Conservation (phyloP, 1,139 yeast genomes). For the Diutina siamensis region DNA sequence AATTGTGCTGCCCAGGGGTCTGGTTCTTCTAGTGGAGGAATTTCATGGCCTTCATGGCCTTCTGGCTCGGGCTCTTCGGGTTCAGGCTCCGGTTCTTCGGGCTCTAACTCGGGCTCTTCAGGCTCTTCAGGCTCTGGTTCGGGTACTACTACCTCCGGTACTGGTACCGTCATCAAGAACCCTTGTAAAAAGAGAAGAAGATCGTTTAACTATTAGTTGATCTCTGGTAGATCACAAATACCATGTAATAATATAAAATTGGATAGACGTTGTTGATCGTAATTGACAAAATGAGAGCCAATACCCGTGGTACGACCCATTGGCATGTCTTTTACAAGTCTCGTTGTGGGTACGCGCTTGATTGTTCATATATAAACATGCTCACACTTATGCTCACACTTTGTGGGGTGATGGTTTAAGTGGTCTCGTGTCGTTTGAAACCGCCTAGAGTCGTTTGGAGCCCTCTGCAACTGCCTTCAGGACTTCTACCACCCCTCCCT, state of each 20-base stretch:
- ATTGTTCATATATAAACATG: too few species aligned
- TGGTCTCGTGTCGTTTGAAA: too few species aligned
- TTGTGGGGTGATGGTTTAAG: too few species aligned
- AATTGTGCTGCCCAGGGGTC: constrained; percentile 21
- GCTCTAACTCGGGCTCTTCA: constrained; percentile 11
- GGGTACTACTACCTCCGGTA: constrained; percentile 10
- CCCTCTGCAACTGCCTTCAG: too few species aligned
- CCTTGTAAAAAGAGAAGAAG: constrained; percentile 19
- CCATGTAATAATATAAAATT: constrained; percentile 3
- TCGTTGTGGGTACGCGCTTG: too few species aligned
- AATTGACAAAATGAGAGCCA: too few species aligned
- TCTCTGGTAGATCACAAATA: constrained; percentile 3
- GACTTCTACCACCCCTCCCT: too few species aligned
- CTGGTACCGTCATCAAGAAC: constrained; percentile 11
- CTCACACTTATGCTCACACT: too few species aligned
- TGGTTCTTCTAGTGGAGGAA: background rate
- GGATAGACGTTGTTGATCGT: too few species aligned
- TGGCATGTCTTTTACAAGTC: too few species aligned
- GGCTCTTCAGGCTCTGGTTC: constrained; percentile 12
- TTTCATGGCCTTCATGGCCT: background rate
- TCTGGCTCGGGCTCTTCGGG: constrained; percentile 16
- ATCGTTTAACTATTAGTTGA: constrained; percentile 14
- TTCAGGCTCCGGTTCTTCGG: constrained; percentile 12
- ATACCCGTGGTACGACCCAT: too few species aligned
- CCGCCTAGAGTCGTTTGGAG: too few species aligned